phyloP scores from a whole-genome alignment of 2,329 filamentous ascomycete species.

The Mollisiaceae sp. region DNA sequence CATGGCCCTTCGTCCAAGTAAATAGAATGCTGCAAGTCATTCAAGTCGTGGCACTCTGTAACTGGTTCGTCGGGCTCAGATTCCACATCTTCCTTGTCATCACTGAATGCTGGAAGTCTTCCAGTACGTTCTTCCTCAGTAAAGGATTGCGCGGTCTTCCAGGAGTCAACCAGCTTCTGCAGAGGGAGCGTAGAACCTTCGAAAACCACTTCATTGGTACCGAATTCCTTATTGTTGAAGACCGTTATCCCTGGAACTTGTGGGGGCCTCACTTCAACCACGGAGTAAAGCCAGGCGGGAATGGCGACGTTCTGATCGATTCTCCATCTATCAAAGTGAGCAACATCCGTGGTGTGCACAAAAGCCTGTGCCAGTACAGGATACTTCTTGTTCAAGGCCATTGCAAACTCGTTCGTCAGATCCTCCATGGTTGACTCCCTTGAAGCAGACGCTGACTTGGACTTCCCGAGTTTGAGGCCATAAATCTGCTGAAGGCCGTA shows the following conservation, averaged over 20 bases:
- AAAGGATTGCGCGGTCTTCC: slow-evolving; percentile 3
- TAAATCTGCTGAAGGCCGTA: slow-evolving; percentile 3
- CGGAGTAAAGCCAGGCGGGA: not conserved
- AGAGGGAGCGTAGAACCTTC: not conserved
- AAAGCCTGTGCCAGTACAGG: not conserved
- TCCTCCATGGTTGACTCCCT: not conserved
- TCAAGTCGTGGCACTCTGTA: not conserved
- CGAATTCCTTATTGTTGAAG: not conserved
- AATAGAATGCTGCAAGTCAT: slow-evolving; percentile 1
- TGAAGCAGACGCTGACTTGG: not conserved
- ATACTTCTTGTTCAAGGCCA: slow-evolving; percentile 6
- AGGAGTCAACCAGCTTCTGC: not conserved
- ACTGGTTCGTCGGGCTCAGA: not conserved
- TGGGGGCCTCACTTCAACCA: not conserved
- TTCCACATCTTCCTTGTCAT: not conserved
- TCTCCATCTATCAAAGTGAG: not conserved
- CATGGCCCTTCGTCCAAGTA: slow-evolving; percentile 3
- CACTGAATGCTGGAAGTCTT: not conserved
- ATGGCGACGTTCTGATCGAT: slow-evolving; percentile 3
- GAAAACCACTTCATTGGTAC: not conserved
- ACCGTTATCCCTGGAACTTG: slow-evolving; percentile 3
- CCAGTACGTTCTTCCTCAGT: slow-evolving; percentile 4
- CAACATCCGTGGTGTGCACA: not conserved
- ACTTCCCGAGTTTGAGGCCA: not conserved
- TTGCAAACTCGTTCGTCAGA: not conserved